phyloP scores from a whole-genome alignment of 2,329 filamentous ascomycete species.

The Fusarium neocosmosporiellum region DNA sequence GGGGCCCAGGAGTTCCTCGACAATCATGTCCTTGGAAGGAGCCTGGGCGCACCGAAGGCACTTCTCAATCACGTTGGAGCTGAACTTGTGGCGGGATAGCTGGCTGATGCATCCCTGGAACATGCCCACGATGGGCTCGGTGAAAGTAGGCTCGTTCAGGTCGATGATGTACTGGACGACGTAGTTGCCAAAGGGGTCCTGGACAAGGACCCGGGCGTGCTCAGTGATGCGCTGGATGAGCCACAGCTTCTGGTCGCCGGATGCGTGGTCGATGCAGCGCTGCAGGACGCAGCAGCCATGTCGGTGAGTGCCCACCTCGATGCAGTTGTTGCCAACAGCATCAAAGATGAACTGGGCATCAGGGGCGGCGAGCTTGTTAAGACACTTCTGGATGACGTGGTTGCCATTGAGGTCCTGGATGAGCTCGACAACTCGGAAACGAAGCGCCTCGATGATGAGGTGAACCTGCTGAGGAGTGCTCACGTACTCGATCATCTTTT shows the following conservation, averaged over 20 bases:
- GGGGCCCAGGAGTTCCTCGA: conserved; percentile 80
- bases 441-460: conserved; percentile 87
- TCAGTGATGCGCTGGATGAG: conserved; percentile 88
- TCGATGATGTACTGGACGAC: conserved; percentile 99
- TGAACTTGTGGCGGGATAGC: conserved; percentile 96
- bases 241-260: conserved; percentile 87
- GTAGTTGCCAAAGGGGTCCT: conserved; percentile 98
- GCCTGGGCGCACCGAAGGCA: conserved; percentile 85
- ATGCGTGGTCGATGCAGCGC: conserved; percentile 97
- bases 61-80: conserved; percentile 99
- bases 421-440: conserved; percentile 87
- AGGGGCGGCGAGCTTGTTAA: conserved; percentile 87
- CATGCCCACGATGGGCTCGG: conserved; percentile 84
- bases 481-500: conserved; percentile 99
- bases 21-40: conserved; percentile 80
- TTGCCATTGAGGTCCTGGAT: conserved; percentile 99
- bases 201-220: conserved; percentile 88
- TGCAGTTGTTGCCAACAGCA: conserved; percentile 86
- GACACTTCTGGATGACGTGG: conserved; percentile 98
- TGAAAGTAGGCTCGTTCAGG: conserved; percentile 87
- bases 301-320: conserved; percentile 94
- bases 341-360: conserved; percentile 98
- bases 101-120: conserved; percentile 79
- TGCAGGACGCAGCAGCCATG: conserved; percentile 98
- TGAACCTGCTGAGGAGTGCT: conserved; percentile 85